These are phyloP conservation scores for Cymbopogon citratus DNA, from an alignment of 176 grass and related monocot genomes.

Conservation along the genomic window DNA sequence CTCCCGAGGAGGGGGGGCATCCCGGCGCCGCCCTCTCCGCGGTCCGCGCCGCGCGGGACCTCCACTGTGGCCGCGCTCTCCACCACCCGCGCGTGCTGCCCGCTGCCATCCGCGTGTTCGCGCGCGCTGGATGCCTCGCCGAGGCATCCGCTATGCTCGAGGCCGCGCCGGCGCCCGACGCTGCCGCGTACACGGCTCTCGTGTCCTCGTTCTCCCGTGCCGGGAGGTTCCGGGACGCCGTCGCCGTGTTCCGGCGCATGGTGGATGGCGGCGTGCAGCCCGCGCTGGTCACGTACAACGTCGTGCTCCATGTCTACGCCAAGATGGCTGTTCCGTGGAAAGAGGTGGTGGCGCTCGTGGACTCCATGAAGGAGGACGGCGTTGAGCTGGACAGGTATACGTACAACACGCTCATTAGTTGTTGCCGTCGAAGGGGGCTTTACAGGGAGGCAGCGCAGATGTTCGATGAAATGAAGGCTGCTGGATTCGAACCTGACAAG, in stretches of 20 bases:
- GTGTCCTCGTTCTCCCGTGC: constrained; percentile 61
- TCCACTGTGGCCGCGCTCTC: constrained; percentile 40
- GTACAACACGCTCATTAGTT: constrained; percentile 85
- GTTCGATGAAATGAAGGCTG: constrained; percentile 68
- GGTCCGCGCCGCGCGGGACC: constrained; percentile 51
- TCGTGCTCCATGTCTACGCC: constrained; percentile 81
- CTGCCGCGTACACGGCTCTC: constrained; percentile 61
- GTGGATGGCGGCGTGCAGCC: constrained; percentile 45
- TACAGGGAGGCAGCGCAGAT: constrained; percentile 52
- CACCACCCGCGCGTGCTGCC: constrained; percentile 48
- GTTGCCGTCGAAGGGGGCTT: constrained; percentile 60
- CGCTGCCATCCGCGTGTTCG: constrained; percentile 51
- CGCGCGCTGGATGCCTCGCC: constrained; percentile 36
- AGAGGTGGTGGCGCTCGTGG: constrained; percentile 55
- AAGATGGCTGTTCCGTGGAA: constrained; percentile 73
- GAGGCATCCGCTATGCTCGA: constrained; percentile 54
- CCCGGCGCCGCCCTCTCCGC: constrained; percentile 37
- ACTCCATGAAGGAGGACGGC: constrained; percentile 54
- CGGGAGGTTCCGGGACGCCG: constrained; percentile 52
- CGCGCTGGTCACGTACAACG: constrained; percentile 78
- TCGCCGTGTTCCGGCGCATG: constrained; percentile 61
- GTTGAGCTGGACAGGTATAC: constrained; percentile 72
- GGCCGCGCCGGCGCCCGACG: constrained; percentile 31
- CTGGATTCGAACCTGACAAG: constrained; percentile 60
- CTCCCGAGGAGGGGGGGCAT: constrained; percentile 34